Percentiles rank a stretch among this genome's conserved stretches.
Evolutionary conservation across 2,329 filamentous ascomycete species (phyloP).

Genomic region (Exutisphaerella laricina): DNA sequence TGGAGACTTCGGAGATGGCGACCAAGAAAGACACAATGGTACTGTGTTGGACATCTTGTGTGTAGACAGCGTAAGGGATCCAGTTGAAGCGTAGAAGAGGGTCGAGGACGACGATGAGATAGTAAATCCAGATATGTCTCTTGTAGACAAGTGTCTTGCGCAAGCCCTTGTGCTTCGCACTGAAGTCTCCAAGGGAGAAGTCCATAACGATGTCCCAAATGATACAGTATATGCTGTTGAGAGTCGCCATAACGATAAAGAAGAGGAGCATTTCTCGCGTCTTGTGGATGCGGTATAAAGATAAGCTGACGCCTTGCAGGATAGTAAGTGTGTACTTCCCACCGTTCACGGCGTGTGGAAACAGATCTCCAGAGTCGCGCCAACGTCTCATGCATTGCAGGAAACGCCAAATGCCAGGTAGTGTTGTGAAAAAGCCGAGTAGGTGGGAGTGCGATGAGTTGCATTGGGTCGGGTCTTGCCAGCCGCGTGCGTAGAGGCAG

Average conservation of each 20-base stretch:
- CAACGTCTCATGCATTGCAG: conserved; percentile 89
- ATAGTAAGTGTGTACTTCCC: conserved; percentile 89
- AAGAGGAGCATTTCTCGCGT: conserved; percentile 56
- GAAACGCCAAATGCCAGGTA: conserved; percentile 86
- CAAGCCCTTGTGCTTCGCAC: conserved; percentile 56
- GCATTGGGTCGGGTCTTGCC: conserved; percentile 68
- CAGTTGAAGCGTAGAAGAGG: conserved; percentile 85
- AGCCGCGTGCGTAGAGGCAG: conserved; percentile 76
- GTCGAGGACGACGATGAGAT: conserved; percentile 74
- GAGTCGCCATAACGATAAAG: conserved; percentile 72
- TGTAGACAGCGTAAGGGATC: conserved; percentile 88
- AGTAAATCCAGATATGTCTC: conserved; percentile 69
- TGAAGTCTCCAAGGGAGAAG: conserved; percentile 73
- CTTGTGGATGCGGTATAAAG: conserved; percentile 70
- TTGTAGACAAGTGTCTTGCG: conserved; percentile 78
- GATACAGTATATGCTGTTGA: conserved; percentile 78
- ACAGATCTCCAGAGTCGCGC: conserved; percentile 75
- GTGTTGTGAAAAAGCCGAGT: conserved; percentile 74
- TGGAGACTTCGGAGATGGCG: conserved; percentile 69
- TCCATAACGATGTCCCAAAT: conserved; percentile 97
- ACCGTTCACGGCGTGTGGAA: conserved; percentile 87
- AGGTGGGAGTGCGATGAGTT: conserved; percentile 80
- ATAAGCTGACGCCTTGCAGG: conserved; percentile 68
- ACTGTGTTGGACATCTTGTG: conserved; percentile 73
- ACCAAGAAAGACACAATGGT: conserved; percentile 76